Conservation (phyloP, 352 stramenopile species). For the Blastocystis sp. region DNA sequence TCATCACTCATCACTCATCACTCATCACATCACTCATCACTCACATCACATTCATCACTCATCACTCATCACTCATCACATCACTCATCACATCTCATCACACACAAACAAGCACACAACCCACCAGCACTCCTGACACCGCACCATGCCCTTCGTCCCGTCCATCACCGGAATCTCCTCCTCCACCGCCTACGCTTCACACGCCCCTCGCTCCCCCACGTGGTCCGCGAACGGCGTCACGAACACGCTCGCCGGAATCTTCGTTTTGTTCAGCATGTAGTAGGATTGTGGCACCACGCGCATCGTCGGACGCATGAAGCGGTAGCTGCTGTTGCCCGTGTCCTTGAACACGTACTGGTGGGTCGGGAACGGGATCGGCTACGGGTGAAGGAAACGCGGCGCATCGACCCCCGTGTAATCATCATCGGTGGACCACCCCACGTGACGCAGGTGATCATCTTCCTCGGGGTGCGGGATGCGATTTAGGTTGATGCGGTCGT, state of each 20-base stretch:
- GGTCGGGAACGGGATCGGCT: constrained; percentile 21
- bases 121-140: constrained; percentile 28
- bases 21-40: too few relatives aligned
- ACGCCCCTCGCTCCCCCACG: background rate
- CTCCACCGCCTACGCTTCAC: background rate
- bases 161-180: constrained; percentile 34
- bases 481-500: constrained; percentile 64
- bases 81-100: too few relatives aligned
- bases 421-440: constrained; percentile 5
- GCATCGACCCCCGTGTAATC: constrained; percentile 21
- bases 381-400: background rate
- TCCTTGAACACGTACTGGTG: constrained; percentile 60
- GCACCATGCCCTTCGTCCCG: constrained; percentile 30
- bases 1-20: too few relatives aligned
- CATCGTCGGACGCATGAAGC: constrained; percentile 65
- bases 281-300: constrained; percentile 43
- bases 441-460: constrained; percentile 23
- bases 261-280: constrained; percentile 52
- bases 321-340: constrained; percentile 29
- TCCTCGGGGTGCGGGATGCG: constrained; percentile 65
- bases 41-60: too few relatives aligned
- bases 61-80: too few relatives aligned
- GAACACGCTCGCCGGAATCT: constrained; percentile 29
- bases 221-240: constrained; percentile 59
- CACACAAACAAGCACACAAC: background rate